Base-by-base conservation (phyloP, 1,139 yeast genomes). In the Candida sanyaensis region DNA sequence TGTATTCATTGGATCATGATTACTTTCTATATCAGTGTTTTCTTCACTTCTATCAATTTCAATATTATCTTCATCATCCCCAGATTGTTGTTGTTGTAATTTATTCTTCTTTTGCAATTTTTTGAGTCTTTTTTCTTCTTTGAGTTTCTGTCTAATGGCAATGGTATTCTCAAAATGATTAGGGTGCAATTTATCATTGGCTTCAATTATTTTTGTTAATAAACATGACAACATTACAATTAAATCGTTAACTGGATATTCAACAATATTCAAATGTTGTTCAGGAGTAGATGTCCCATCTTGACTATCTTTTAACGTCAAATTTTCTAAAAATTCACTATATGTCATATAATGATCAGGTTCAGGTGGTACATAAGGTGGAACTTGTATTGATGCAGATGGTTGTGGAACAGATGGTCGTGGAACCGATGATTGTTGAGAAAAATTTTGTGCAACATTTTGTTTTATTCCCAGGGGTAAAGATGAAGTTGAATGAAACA, bases 131-230 rank as follows among this genome's bases (percentile, higher is more conserved):
- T 64, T 67, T 41, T 75, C 76, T 54, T 65, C 77, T 57, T 69
- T 74, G 55, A 67, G 64, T 52, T 68, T 68, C 55, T 75, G 78
- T 43, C 81, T 73, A 43, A 70, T 70, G 44, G 79, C 78, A 37
- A 75, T 70, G 34, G 80, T 75, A 52, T 73, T 73, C 54, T 75
- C 84, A 56, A 83, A 82, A 62, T 83, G 88, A 54, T 84, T 85
- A 2, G 92, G 90, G 60, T 86, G 91, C 34, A 89, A 71, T 44
- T 83, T 77, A 65, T 93, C 99, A 67, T 93, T 93, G n/a, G 96
- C 92, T 59, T 88, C 95, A 41, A 92, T 87, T 41, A 93, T 91
- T 62, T 88, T 89, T 53, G 89, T 89, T 44, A 93, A 73, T 43
- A 92, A 73, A 29, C 96, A 87, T 26, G 96, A 83, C 42, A 93